Evolutionary conservation across 306 rosid genomes (phyloP).

Genomic region (Argentina anserina): DNA sequence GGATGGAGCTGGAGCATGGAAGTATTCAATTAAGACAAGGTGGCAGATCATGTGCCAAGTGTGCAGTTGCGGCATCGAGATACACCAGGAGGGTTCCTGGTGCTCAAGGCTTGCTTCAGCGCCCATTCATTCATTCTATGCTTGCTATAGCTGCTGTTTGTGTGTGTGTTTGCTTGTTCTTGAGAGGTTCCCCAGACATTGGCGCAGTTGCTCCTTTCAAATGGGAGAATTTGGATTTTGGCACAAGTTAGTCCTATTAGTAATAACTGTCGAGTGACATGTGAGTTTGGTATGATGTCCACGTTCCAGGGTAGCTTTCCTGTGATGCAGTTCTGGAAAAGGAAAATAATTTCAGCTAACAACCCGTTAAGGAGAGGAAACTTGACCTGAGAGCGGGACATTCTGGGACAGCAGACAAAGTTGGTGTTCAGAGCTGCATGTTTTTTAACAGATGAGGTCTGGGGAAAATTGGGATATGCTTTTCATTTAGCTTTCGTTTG

Average conservation of each 20-base stretch:
- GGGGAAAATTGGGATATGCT: slow-evolving; percentile 15
- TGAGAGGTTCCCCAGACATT: slow-evolving; percentile 64
- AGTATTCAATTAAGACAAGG: slow-evolving; percentile 27
- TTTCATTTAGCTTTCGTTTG: slow-evolving; percentile 12
- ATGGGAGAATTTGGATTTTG: slow-evolving; percentile 76
- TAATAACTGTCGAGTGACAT: slow-evolving; percentile 16
- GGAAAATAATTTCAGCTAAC: neutral
- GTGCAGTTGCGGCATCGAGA: slow-evolving; percentile 47
- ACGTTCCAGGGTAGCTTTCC: neutral
- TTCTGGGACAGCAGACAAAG: neutral
- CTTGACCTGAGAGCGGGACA: neutral
- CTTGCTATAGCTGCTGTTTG: slow-evolving; percentile 90
- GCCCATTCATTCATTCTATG: slow-evolving; percentile 74
- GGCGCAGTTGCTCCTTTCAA: slow-evolving; percentile 74
- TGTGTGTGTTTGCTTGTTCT: slow-evolving; percentile 83
- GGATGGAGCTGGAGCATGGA: slow-evolving; percentile 30
- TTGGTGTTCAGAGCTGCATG: slow-evolving; percentile 4
- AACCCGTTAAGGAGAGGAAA: neutral
- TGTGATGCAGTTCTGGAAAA: neutral
- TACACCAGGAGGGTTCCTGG: slow-evolving; percentile 49
- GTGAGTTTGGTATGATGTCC: slow-evolving; percentile 6
- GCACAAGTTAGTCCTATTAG: slow-evolving; percentile 47
- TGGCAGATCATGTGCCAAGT: slow-evolving; percentile 58
- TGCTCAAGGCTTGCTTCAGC: slow-evolving; percentile 59
- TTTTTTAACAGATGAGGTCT: slow-evolving; percentile 9